Evolutionary conservation across 345 rosid genomes (phyloP), one percentile per base, ranked within the genome.

Genomic region (Salix exigua): DNA sequence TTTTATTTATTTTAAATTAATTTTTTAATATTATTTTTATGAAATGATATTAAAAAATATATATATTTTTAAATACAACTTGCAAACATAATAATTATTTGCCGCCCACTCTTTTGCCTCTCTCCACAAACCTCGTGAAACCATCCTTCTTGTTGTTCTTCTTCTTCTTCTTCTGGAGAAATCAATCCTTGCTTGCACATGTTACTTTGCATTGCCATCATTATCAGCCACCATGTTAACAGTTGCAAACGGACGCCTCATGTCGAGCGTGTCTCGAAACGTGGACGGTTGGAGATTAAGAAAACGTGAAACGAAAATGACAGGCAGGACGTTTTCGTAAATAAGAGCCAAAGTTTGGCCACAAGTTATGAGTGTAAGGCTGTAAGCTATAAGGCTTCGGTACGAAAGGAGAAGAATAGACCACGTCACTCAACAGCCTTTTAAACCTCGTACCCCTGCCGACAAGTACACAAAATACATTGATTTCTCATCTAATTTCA

Each of bases 361-460:
- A 28, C 61, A 48, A 6, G 63, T 25, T 44, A 18, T 6, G 68
- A 66, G 40, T 8, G 28, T 5, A n/a, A n/a, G n/a, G n/a, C n/a
- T n/a, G n/a, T n/a, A 3, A 33, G 72, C 21, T 62, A 33, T 33
- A 58, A 44, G 81, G 28, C 18, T 77, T 55, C 0, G 65, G 72
- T 66, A 61, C 75, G 81, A 81, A 77, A 73, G 89, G 89, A 83
- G 82, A 11, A 31, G 79, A 76, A 79, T 80, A 13, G 81, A 74
- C 89, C 89, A 85, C 89, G 89, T 81, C 85, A 51, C 73, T 75
- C 26, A 21, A 18, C 28, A 5, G 4, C 42, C 62, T 75, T 61
- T 38, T 18, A 79, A 87, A 83, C 88, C 88, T 85, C 86, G 89
- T 83, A 85, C 80, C 78, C 85, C 33, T 81, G 66, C 88, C 89